Base-by-base conservation (phyloP, 345 rosid genomes). In the Clausena lansium region DNA sequence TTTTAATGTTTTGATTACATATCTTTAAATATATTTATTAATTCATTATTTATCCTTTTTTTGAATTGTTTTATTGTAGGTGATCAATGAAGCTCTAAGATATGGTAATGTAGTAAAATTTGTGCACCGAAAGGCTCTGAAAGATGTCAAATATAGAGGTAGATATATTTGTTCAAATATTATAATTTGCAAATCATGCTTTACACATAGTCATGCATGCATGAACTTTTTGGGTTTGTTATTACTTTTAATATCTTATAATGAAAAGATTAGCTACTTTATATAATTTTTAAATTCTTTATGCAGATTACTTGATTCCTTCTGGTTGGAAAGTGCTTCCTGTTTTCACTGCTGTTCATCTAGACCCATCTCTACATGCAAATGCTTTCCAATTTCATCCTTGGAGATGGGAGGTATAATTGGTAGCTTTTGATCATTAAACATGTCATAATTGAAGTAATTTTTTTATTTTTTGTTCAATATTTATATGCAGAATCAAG, bases 311-410 rank as follows among this genome's bases (percentile, higher is more conserved):
- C 75, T 17, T 81, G 36, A 89, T 89, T 83, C 90, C 89, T 30
- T 82, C 83, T 24, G 92, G 92, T 5, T 89, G 90, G 92, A 84
- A 89, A 78, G 92, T 89, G 57, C 90, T 89, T 8, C 92, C 90
- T 24, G 90, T 87, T 59, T 86, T 89, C 24, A 81, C 87, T 67
- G 90, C 90, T 17, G 89, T 86, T 45, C 90, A 87, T 80, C 73
- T 89, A 70, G 90, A 89, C 74, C 67, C 87, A 41, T 82, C 89
- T 70, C 78, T 85, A 41, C 88, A 84, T 75, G 80, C 80, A 71
- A 80, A 57, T 81, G 81, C 92, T 45, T 80, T 64, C 19, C 82
- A 85, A 28, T 89, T 89, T 64, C 68, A 89, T 81, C 92, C 92
- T 24, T 87, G 90, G 89, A 83, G 92, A 83, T 89, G 92, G 92